Conservation (phyloP, 108 stramenopile species). For the Cyclotella baltica region DNA sequence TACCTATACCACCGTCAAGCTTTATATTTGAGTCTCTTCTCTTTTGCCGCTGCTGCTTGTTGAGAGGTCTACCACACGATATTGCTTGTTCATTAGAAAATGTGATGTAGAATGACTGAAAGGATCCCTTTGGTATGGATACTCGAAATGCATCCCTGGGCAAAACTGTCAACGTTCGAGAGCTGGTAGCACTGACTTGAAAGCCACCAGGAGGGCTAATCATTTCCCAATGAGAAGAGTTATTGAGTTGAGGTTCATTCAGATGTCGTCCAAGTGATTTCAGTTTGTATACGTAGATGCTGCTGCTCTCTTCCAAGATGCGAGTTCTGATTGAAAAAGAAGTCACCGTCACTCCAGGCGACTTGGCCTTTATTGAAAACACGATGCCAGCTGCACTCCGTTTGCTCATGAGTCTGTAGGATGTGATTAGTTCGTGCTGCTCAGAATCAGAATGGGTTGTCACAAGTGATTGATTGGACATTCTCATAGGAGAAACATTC, state of each 20-base stretch:
- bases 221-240: conserved; percentile 2
- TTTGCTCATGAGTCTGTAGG: neutral
- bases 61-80: neutral
- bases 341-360: neutral
- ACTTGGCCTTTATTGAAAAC: conserved; percentile 21
- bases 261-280: neutral
- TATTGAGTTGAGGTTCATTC: conserved; percentile 6
- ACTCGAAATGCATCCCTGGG: neutral
- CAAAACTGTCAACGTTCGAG: neutral
- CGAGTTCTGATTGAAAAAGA: conserved; percentile 13
- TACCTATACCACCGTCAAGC: conserved; percentile 17
- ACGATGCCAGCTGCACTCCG: conserved; percentile 1
- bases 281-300: conserved; percentile 9
- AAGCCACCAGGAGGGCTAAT: conserved; percentile 5
- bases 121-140: conserved; percentile 7
- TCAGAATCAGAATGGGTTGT: neutral
- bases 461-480: neutral
- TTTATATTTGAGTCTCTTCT: conserved; percentile 15
- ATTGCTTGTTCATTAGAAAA: neutral
- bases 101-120: conserved; percentile 25
- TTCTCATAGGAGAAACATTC: neutral
- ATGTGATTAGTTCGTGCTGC: conserved; percentile 4
- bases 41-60: neutral
- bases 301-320: neutral
- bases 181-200: neutral